Base-by-base conservation (phyloP, 164 flowering plant genomes). In the Macadamia integrifolia region DNA sequence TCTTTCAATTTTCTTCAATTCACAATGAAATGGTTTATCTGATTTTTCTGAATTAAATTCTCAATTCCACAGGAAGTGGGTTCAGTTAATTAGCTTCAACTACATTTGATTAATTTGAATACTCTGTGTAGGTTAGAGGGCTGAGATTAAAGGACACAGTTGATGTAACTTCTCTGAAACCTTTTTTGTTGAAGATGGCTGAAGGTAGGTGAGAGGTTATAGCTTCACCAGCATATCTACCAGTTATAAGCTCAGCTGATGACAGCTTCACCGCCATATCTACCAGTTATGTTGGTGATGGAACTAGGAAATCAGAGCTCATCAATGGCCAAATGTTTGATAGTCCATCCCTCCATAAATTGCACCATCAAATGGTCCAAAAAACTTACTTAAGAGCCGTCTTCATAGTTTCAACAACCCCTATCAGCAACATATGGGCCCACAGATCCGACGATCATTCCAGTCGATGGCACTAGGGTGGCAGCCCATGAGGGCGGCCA, bases 91-190 rank as follows among this genome's bases (percentile, higher is more conserved):
- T 63, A 9, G 15, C 9, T 9, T 62, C 6, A 15, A 5, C 9
- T 4, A 42, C 12, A 12, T 18, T 48, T 17, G 23, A 15, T 60
- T 61, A 3, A 66, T 42, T 66, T 3, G n/a, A 46, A 23, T 17
- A 67, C 55, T 59, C 30, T 48, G 60, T 67, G 18, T 80, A 93
- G 98, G 90, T 80, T 14, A 83, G 80, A 68, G 98, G 98, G 50
- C 80, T 72, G 70, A 80, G 80, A 75, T 76, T 94, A 78, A 84
- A 74, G 66, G 98, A 94, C 71, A 79, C 71, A 62, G 58, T 83
- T 0, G 98, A 94, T 59, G 80, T 94, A 61, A 83, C 73, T 66
- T 73, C 84, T 17, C 79, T 91, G 31, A 94, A 86, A 76, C 97
- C 98, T 23, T 87, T 89, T 73, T 56, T 84, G 73, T 71, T 93